Base-by-base conservation (phyloP, 208 protist genomes). In the Trypanosoma lewisi region DNA sequence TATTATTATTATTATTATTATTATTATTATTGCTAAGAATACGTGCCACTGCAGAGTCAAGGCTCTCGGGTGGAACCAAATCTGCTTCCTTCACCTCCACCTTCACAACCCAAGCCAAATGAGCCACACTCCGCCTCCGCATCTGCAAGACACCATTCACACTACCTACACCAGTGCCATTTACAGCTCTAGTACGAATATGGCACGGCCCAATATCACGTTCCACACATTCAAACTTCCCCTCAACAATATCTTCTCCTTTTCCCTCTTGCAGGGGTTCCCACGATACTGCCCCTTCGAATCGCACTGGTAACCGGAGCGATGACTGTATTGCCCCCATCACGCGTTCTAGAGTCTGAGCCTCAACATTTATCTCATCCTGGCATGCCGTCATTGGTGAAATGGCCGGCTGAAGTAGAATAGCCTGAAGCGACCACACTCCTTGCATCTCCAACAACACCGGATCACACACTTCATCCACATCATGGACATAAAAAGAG, bases 401-500 rank as follows among this genome's bases (percentile, higher is more conserved):
- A 31, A 36, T 67, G 1, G 64, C 28, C 7, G 70, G 70, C 4
- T 76, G 67, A 11, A 68, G 31, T 4, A 93, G 41, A 53, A 87
- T 58, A n/a, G 67, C 67, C 56, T 95, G 89, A 44, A 95, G 62
- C 1, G 85, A 70, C 85, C 85, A 95, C 12, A 91, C 23, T 31
- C 93, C 82, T 3, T 73, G 85, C 14, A 31, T 58, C 64, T 93
- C 89, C 2, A 95, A 53, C 33, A 75, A 27, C 6, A 83, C 77
- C 0, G 89, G 77, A 4, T 86, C 77, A 64, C 89, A 95, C 25
- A 91, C 83, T 41, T 84, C 85, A 47, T 95, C 89, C 44, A 81
- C 70, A 57, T 95, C 89, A 8, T 62, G 63, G 31, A 90, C 78
- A 41, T 80, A 69, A 63, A 83, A 93, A n/a, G 76, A 70, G 30